Conservation (phyloP, 495 filamentous ascomycete species). For the Hyaloscypha finlandica region DNA sequence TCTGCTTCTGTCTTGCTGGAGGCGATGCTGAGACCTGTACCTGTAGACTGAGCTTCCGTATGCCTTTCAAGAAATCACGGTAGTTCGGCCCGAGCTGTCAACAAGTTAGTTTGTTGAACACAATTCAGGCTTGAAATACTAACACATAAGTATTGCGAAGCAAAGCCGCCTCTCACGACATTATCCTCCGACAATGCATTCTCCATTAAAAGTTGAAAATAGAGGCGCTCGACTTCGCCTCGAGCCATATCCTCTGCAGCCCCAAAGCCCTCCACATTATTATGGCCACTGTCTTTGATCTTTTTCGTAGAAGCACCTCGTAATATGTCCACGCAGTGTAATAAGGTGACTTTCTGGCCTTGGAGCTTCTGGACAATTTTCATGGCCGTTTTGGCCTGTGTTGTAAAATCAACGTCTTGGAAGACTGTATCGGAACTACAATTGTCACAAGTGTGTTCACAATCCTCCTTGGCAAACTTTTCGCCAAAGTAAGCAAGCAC, state of each 20-base stretch:
- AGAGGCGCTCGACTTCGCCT: conserved; percentile 64
- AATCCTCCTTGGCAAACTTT: conserved; percentile 68
- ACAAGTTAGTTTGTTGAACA: conserved; percentile 12
- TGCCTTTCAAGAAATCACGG: conserved; percentile 51
- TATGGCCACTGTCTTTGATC: conserved; percentile 48
- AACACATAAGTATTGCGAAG: conserved; percentile 59
- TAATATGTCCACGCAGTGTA: conserved; percentile 62
- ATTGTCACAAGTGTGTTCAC: conserved; percentile 79
- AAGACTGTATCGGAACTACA: conserved; percentile 70
- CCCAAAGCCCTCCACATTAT: conserved; percentile 40
- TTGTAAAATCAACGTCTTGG: conserved; percentile 71
- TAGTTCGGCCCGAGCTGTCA: conserved; percentile 53
- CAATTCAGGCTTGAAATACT: conserved; percentile 28
- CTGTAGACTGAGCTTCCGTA: conserved; percentile 57
- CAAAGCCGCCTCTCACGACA: conserved; percentile 59
- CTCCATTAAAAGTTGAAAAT: conserved; percentile 62
- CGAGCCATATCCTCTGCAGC: conserved; percentile 57
- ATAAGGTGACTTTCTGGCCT: conserved; percentile 49
- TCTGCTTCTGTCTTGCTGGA: conserved; percentile 9
- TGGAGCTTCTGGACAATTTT: conserved; percentile 60
- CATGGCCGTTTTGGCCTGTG: conserved; percentile 69
- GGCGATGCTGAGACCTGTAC: conserved; percentile 39
- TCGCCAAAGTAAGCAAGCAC: conserved; percentile 93
- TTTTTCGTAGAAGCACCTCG: conserved; percentile 55
- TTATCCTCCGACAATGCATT: conserved; percentile 61